Evolutionary conservation across 306 rosid species (phyloP).

Genomic region (Trichosanthes truncata): DNA sequence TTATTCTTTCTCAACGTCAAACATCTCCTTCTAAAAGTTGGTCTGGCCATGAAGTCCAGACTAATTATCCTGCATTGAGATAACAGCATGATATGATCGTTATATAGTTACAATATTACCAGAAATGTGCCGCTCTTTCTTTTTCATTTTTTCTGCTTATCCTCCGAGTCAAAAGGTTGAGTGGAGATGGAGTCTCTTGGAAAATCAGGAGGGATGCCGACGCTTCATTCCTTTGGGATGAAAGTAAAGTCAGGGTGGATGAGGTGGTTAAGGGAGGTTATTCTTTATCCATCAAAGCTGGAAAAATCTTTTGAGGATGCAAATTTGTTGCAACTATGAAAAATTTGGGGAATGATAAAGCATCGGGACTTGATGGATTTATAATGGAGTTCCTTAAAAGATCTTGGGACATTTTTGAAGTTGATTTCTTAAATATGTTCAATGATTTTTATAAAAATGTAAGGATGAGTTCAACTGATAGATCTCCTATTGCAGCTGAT

Average conservation of each 20-base stretch:
- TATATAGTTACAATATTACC: not conserved
- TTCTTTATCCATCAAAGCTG: not conserved
- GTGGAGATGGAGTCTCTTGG: not conserved
- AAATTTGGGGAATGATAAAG: not conserved
- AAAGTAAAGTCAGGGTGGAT: not conserved
- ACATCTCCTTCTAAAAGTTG: not conserved
- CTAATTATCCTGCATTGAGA: not conserved
- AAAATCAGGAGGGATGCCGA: not conserved
- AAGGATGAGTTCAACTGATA: not conserved
- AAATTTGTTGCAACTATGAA: not conserved
- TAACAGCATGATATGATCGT: not conserved
- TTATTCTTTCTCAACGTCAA: not conserved
- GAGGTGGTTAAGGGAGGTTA: not conserved
- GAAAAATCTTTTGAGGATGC: not conserved
- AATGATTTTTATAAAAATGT: not conserved
- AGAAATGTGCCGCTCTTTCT: not conserved
- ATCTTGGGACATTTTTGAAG: not conserved
- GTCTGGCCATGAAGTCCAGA: not conserved
- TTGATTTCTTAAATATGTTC: not conserved
- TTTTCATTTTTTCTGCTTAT: not conserved
- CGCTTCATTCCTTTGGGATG: not conserved
- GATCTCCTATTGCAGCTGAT: conserved; percentile 40
- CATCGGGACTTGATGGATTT: not conserved
- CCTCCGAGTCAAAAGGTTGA: not conserved
- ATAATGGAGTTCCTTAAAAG: not conserved